phyloP scores from a whole-genome alignment of 352 stramenopile species.

The Elongisporangium anandrum region DNA sequence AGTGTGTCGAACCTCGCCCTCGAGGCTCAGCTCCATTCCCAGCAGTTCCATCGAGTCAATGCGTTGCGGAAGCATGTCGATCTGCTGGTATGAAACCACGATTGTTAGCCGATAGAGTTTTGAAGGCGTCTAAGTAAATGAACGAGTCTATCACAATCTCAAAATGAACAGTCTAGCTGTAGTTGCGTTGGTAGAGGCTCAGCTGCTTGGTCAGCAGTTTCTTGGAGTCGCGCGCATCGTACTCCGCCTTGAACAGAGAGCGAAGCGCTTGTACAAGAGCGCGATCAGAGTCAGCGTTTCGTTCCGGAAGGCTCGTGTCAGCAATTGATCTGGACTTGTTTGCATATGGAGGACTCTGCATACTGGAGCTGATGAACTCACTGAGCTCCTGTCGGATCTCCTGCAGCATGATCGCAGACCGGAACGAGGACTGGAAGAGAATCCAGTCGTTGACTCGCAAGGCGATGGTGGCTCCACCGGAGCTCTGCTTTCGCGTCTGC shows the following conservation, averaged over 20 bases:
- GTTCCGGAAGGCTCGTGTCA: background rate
- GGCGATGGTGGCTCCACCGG: conserved; percentile 28
- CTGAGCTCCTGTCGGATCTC: conserved; percentile 29
- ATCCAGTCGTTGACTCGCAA: conserved; percentile 75
- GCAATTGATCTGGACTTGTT: background rate
- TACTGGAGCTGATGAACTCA: conserved; percentile 25
- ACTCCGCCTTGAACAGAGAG: conserved; percentile 39
- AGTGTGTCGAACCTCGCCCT: conserved; percentile 25
- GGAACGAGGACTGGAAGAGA: conserved; percentile 46
- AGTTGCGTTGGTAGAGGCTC: conserved; percentile 10
- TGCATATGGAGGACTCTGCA: conserved; percentile 31
- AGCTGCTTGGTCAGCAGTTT: conserved; percentile 39
- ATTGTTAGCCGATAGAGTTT: background rate
- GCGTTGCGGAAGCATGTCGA: conserved; percentile 31
- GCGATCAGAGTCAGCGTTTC: conserved; percentile 4
- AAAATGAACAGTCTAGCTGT: background rate
- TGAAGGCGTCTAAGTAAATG: conserved; percentile 1
- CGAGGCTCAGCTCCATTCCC: conserved; percentile 29
- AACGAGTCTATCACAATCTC: conserved; percentile 5
- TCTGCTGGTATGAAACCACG: conserved; percentile 20
- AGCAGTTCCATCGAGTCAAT: conserved; percentile 30
- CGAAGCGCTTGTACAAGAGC: conserved; percentile 24
- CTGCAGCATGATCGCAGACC: conserved; percentile 48
- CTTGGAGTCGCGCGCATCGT: conserved; percentile 42
- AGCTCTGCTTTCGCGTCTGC: conserved; percentile 19